Base-by-base conservation (phyloP, 768 basidiomycete genomes). In the Mycena vitilis region DNA sequence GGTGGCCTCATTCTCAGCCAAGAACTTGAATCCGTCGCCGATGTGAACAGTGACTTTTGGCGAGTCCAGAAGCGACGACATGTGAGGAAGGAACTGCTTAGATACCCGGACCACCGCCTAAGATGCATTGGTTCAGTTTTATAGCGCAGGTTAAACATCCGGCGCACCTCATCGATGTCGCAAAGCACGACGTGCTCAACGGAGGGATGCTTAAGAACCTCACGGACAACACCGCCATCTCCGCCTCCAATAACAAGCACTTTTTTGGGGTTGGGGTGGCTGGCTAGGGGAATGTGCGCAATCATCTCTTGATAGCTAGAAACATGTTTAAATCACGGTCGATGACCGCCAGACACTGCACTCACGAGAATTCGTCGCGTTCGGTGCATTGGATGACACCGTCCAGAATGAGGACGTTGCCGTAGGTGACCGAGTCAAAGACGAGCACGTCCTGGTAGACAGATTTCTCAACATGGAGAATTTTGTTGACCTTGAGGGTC, bases 221-320 rank as follows among this genome's bases (percentile, higher is more conserved):
- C 97, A 56, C 97, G 91, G 52, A 99, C 95, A 69, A 99, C 97
- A 73, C 97, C 98, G 49, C 98, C 98, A 79, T 99, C 98, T 36
- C 98, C 98, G 58, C 97, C 98, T 56, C 98, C 98, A 68, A 99
- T 96, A 65, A 99, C 98, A 42, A 99, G 90, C 20, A 99, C 97
- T 75, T 92, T 91, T 81, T 94, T 92, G 0, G 97, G 98, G 84
- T 98, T 93, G 25, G 98, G 97, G 80, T 99, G 98, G 68, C 91
- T 95, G 15, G 95, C 91, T 70, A 99, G 86, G n/a, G 98, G 98
- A 60, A 99, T 82, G 82, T 99, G 97, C 7, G 97, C 87, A 75
- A 99, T 99, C 97, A 99, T 98, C 83, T 99, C 97, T 76, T 98
- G 96, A 81, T 99, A 98, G 13, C 95, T 98, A 74, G 51, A 54